Base-by-base conservation (phyloP, 164 flowering plant genomes). In the Nymphaea thermarum region DNA sequence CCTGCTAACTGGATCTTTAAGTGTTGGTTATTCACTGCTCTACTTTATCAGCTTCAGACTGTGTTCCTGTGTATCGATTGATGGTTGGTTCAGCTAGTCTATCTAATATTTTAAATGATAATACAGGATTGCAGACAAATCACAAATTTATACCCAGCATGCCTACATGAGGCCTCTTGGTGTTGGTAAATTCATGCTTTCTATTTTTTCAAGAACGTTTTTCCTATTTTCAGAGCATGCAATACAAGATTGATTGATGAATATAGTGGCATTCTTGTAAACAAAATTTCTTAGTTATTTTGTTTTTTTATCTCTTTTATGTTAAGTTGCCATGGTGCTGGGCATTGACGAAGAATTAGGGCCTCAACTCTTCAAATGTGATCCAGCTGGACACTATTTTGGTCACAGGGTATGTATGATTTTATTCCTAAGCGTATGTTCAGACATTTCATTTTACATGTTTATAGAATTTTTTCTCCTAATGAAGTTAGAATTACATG, bases 131-230 rank as follows among this genome's bases (percentile, higher is more conserved):
- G 96, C 99, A n/a, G 99, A 94, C 81, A 94, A 94, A 76, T 90
- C 99, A 42, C 98, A 94, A 73, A 84, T 94, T 59, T 94, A 94
- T 74, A 94, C 99, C 53, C 99, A 94, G 55, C 99, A 94, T 82
- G 99, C 98, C 65, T 94, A 91, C 66, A 91, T 94, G 99, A 88
- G 99, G 74, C 98, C 99, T 47, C 98, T 94, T 80, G 99, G 99
- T 74, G 86, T 94, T 70, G 96, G 98, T 94, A 45, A 55, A 88
- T 79, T 59, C 43, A 73, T 67, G 5, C 3, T 67, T 57, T 61
- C 42, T 47, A 64, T 61, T 16, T 61, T 6, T 16, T 6, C 6
- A 5, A 6, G 5, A 45, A 45, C 11, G 11, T 1, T 45, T 45
- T 45, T 2, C 11, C 53, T 45, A 45, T 5, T 45, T 45, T 10